Base-by-base conservation (phyloP, 495 filamentous ascomycete species). In the Pseudomonodictys pantanalensis region DNA sequence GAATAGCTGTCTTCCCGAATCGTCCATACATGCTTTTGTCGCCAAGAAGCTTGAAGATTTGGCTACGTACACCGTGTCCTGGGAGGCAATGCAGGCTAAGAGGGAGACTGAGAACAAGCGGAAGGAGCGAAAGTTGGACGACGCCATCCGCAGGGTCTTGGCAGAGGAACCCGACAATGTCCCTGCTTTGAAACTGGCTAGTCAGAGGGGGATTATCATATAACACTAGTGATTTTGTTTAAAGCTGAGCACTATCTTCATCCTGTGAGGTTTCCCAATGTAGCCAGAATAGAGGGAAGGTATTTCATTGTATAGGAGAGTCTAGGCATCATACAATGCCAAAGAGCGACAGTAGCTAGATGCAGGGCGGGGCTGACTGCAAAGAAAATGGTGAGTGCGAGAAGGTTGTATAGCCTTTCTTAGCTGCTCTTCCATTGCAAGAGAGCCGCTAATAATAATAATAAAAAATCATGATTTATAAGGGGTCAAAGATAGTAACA, bases 11-110 rank as follows among this genome's bases (percentile, higher is more conserved):
- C 48, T 51, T 51, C 25, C 24, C 20, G 20, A 35, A 51, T 29
- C 26, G 20, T 51, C 30, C 20, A 51, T 4, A 18, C 29, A 35
- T 24, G 48, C 48, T 51, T 51, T 51, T 51, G 29, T 51, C 18
- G 20, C 30, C 35, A 51, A 32, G 29, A 51, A 38, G 48, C 45
- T 48, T 17, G 24, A 48, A 48, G 45, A 25, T 48, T 48, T 48
- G 22, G 24, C 45, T 10, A 23, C 22, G 28, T 48, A 48, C 10
- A 48, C 45, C 22, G 10, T 28, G 10, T 48, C 22, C 10, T 25
- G 24, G 17, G 22, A 25, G 22, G 45, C 10, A 25, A 48, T 48
- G 22, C 22, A 48, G 22, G 45, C 45, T 48, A 48, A 48, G 45
- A 25, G 24, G 45, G 32, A 48, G 22, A 22, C 45, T 48, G 22